A percentile compares a stretch with the other conserved stretches of the same genome.
phyloP scores from a whole-genome alignment of 768 basidiomycete species.

The Dendrothele bispora region DNA sequence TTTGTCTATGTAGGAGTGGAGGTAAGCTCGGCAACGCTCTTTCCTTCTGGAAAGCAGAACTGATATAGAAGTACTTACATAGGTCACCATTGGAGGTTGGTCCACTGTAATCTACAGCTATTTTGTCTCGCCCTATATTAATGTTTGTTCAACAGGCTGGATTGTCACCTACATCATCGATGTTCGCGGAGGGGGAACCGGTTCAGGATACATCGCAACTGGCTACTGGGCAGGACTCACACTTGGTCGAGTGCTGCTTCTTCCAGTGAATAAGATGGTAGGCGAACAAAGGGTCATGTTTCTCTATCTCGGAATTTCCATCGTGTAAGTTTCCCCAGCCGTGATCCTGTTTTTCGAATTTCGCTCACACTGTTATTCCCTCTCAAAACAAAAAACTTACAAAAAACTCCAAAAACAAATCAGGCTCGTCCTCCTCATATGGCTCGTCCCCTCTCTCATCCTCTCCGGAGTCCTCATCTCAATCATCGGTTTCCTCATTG shows the following conservation, averaged over 20 bases:
- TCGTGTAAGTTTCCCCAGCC: conserved; percentile 33
- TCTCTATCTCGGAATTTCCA: conserved; percentile 30
- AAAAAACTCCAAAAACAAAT: neutral
- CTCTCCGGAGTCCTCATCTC: conserved; percentile 25
- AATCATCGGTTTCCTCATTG: conserved; percentile 49
- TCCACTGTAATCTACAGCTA: neutral
- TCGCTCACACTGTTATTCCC: neutral
- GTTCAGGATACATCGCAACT: conserved; percentile 40
- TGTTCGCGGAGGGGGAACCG: conserved; percentile 34
- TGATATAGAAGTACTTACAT: no score
- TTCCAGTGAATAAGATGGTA: conserved; percentile 49
- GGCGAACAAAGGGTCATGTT: conserved; percentile 31
- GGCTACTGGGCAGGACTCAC: conserved; percentile 42
- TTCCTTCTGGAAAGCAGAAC: no score
- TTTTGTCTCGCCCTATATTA: no score
- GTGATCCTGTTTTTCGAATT: neutral
- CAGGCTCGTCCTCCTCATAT: conserved; percentile 49
- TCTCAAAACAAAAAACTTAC: no score
- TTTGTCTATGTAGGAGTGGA: conserved; percentile 46
- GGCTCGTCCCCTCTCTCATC: conserved; percentile 51
- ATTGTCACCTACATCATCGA: conserved; percentile 44
- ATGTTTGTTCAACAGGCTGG: conserved; percentile 33
- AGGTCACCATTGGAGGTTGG: conserved; percentile 40
- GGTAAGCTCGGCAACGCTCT: no score
- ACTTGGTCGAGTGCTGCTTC: conserved; percentile 49